Percentiles rank a stretch among this genome's conserved stretches.
phyloP scores from a whole-genome alignment of 1,284 basidiomycete genomes.

The Apiotrichum veenhuisii region DNA sequence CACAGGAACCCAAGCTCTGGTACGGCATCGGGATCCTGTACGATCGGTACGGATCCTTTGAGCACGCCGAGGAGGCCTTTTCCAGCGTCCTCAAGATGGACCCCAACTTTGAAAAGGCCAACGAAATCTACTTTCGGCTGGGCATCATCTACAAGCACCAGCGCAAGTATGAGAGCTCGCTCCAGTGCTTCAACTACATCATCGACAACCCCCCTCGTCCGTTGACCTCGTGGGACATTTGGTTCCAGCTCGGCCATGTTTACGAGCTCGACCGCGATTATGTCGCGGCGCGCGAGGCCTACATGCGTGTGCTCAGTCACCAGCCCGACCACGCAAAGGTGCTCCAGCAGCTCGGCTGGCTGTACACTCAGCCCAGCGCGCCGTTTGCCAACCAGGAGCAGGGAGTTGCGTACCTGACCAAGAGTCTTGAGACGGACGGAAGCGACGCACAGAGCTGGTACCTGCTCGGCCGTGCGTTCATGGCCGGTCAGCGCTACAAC shows the following conservation, averaged over 20 bases:
- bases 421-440: conserved; percentile 91
- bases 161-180: conserved; percentile 78
- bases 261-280: conserved; percentile 61
- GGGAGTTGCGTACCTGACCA: conserved; percentile 89
- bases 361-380: conserved; percentile 92
- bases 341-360: conserved; percentile 94
- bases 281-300: conserved; percentile 81
- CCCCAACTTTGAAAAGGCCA: conserved; percentile 96
- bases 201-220: conserved; percentile 91
- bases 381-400: conserved; percentile 93
- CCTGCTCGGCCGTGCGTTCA: conserved; percentile 93
- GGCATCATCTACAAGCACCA: conserved; percentile 99
- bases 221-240: conserved; percentile 94
- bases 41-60: conserved; percentile 94
- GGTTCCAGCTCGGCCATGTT: conserved; percentile 99
- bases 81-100: conserved; percentile 95
- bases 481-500: conserved; percentile 99
- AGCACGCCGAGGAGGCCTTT: conserved; percentile 98
- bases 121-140: conserved; percentile 96
- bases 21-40: conserved; percentile 99
- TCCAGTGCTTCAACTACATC: conserved; percentile 90
- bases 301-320: conserved; percentile 90
- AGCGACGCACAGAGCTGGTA: conserved; percentile 98
- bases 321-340: conserved; percentile 96
- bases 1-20: conserved; percentile 95